Base-by-base conservation (phyloP, 495 filamentous ascomycete genomes). In the Thermothielavioides terrestris region DNA sequence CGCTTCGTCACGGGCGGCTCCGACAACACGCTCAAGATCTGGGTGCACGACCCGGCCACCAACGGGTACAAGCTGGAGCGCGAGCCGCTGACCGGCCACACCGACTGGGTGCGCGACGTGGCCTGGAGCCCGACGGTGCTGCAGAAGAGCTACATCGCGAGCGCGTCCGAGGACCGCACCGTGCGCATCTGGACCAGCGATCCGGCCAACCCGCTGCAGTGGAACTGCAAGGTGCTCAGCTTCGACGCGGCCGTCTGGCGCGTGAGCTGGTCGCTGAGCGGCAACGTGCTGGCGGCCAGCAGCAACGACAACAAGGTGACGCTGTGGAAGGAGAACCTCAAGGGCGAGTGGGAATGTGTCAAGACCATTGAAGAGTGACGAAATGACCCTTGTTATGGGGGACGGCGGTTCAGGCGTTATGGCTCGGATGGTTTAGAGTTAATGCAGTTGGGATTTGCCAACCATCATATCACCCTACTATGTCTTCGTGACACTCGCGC, bases 61-160 rank as follows among this genome's bases (percentile, higher is more conserved):
- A 73, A 74, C 61, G 57, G 48, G 20, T 80, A 78, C 65, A 76
- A 75, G 63, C 64, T 66, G 49, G 77, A 80, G 59, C 58, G 72
- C 23, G 71, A 76, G 50, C 71, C 78, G 56, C 75, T 83, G 45
- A 61, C 69, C 5, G 92, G 92, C 56, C 92, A 99, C 67, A 83
- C 81, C 0, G 92, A 97, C 73, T 99, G 92, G 92, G 92, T 99
- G 42, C 85, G 92, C 40, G 94, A 99, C 64, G 92, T 99, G 7
- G 88, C 91, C 12, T 97, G 94, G 94, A 85, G 84, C 38, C 92
- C 92, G 6, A 94, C 87, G 46, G 85, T 97, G 38, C 75, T 97
- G 51, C 84, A 86, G 61, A 97, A 94, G 76, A 83, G 80, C 38
- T 99, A 99, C 72, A 94, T 99, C 55, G 94, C 92, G 20, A 85